Evolutionary conservation across 2,329 filamentous ascomycete genomes (phyloP), one percentile per base, ranked within the genome.

Genomic region (Colletotrichum theobromicola): DNA sequence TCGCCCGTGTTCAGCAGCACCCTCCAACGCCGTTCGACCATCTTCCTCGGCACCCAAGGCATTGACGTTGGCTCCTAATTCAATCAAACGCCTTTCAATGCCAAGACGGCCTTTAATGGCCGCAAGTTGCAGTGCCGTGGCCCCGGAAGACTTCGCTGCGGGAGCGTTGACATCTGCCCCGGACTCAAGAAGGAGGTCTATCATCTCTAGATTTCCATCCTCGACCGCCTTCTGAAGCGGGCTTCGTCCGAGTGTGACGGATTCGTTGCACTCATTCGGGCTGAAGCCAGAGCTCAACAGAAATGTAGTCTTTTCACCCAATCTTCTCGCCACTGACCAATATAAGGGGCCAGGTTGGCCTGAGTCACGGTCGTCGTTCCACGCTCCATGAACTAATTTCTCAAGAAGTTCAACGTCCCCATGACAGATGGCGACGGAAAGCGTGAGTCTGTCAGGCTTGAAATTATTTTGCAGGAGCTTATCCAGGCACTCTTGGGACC

Each of bases 251-350:
- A 1, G 0, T 28, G 0, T 9, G 50, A 26, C 50, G 0, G 26
- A 1, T 0, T 5, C 4, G 0, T 28, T 55, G 50, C 0, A 1
- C 15, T 55, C 53, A 28, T 57, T 57, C 0, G 53, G 53, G 8
- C 9, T 28, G 0, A 26, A 0, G 0, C 26, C 50, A 18, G 50
- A 3, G 0, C 26, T 26, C 8, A 55, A 55, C 0, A 55, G n/a
- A 0, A 55, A 13, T 1, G 0, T 0, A 0, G 24, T 26, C 0
- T 15, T 26, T 55, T 26, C 2, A 6, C 2, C 1, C 1, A 2
- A 8, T 26, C 12, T 16, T 16, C 24, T 21, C 7, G 2, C 21
- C 6, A 53, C 12, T 26, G 46, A 53, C 3, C 0, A 8, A 26
- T 53, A 53, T 1, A 53, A 24, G 2, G 46, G 46, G 1, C 46